phyloP scores from a whole-genome alignment of 2,329 filamentous ascomycete species.

The Beauveria australis region DNA sequence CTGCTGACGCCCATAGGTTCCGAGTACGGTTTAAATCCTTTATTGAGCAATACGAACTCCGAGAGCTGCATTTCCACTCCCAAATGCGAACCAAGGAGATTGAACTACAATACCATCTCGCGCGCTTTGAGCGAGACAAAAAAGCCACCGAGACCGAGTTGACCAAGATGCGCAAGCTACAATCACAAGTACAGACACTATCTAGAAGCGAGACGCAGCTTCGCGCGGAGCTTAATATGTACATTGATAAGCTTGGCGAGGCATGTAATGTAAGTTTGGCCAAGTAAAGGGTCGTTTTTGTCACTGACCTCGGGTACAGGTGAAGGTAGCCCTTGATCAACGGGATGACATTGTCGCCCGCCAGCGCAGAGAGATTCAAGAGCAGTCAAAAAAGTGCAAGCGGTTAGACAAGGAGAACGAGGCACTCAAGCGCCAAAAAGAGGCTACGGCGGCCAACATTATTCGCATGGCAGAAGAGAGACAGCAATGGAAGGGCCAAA shows the following conservation, averaged over 20 bases:
- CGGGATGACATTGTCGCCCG: slow-evolving; percentile 2
- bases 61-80: slow-evolving; percentile 89
- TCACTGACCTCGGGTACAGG: slow-evolving; percentile 17
- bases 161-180: slow-evolving; percentile 73
- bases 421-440: slow-evolving; percentile 82
- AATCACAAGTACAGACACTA: slow-evolving; percentile 87
- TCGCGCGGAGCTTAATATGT: slow-evolving; percentile 91
- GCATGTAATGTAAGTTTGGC: slow-evolving; percentile 38
- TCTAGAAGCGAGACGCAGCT: slow-evolving; percentile 93
- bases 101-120: slow-evolving; percentile 86
- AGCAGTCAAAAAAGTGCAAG: slow-evolving; percentile 99
- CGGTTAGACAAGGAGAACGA: slow-evolving; percentile 95
- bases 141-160: slow-evolving; percentile 79
- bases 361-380: slow-evolving; percentile 87
- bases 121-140: slow-evolving; percentile 81
- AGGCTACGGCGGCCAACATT: slow-evolving; percentile 88
- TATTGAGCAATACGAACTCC: slow-evolving; percentile 92
- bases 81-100: slow-evolving; percentile 90
- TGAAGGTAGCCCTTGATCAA: slow-evolving; percentile 6
- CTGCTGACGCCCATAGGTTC: slow-evolving; percentile 44
- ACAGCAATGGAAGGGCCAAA: slow-evolving; percentile 70
- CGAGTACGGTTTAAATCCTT: slow-evolving; percentile 89
- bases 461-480: slow-evolving; percentile 96
- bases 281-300: too few species aligned
- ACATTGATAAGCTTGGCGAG: slow-evolving; percentile 99